Conservation (phyloP, 495 filamentous ascomycete genomes). For the Echria macrotheca region DNA sequence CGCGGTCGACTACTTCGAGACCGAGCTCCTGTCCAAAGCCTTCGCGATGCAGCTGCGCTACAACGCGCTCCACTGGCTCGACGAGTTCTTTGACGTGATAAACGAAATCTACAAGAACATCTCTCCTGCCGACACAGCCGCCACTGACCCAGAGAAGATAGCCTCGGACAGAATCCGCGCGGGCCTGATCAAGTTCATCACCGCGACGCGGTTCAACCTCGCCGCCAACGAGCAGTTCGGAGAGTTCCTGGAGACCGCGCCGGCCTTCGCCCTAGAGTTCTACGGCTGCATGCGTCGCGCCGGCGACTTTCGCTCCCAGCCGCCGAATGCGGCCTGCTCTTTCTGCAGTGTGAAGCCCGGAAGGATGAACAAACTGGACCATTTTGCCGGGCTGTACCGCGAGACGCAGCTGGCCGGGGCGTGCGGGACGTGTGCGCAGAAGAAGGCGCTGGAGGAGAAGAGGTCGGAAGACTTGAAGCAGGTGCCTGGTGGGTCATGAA, state of each 20-base stretch:
- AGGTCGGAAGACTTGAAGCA: too few relatives aligned
- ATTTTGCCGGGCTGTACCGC: too few relatives aligned
- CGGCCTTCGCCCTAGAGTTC: constrained; percentile 17
- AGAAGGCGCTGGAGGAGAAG: too few relatives aligned
- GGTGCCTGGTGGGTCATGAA: too few relatives aligned
- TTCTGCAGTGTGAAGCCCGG: constrained; percentile 19
- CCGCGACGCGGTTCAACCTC: neutral
- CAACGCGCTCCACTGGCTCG: constrained; percentile 17
- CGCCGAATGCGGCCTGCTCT: constrained; percentile 15
- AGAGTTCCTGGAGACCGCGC: constrained; percentile 10
- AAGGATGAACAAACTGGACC: too few relatives aligned
- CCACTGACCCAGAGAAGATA: neutral
- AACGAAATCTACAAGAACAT: constrained; percentile 18
- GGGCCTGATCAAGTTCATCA: neutral
- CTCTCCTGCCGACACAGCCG: neutral
- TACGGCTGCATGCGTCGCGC: constrained; percentile 17
- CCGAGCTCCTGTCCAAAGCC: constrained; percentile 19
- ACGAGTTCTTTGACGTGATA: constrained; percentile 22
- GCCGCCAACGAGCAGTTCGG: constrained; percentile 13
- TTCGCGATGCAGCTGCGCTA: constrained; percentile 15
- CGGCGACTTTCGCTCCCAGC: constrained; percentile 15
- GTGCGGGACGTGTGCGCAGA: too few relatives aligned
- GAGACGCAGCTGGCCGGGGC: too few relatives aligned
- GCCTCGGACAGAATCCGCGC: too few relatives aligned
- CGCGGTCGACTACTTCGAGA: constrained; percentile 14